Evolutionary conservation across 306 rosid genomes (phyloP), one percentile per base, ranked within the genome.

Genomic region (Begonia fuchsioides): DNA sequence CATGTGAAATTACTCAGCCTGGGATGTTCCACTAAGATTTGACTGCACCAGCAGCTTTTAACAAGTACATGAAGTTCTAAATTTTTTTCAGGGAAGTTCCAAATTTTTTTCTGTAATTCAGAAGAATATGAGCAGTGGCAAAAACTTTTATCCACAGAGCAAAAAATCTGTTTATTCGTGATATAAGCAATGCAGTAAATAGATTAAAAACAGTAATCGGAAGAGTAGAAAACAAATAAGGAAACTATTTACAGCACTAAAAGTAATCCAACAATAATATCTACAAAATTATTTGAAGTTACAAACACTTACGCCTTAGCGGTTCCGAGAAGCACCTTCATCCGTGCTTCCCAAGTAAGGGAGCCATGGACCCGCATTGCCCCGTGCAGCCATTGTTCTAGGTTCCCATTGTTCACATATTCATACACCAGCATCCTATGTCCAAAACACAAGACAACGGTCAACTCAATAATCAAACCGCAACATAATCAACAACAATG

Each of bases 301-400:
- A 26, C 5, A 26, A 26, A 26, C 8, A 63, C 84, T 51, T 66
- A 85, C 95, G 84, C 95, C 68, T 85, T 81, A 13, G 95, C 93
- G 13, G 95, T 85, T 62, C 95, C 95, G 9, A 81, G 84, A 51
- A 85, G 87, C 66, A 85, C 72, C 71, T 85, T 85, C 77, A 78
- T 71, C 32, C 95, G 79, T 43, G 95, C 95, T n/a, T 81, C 95
- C 95, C 95, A 85, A 50, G 95, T 85, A 44, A 85, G 80, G 74
- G 56, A 81, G 50, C 87, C 95, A 71, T 68, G 71, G 55, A 80
- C 83, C 17, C 72, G 68, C 93, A 85, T 78, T 16, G 80, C 87
- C 59, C 95, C 95, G 67, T 85, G 95, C 51, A 81, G 93, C 95
- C 95, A 84, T 51, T 84, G 95, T 66, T 84, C 95, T 32, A 84